Base-by-base conservation (phyloP, 2,329 filamentous ascomycete species). In the Didymella pomorum region DNA sequence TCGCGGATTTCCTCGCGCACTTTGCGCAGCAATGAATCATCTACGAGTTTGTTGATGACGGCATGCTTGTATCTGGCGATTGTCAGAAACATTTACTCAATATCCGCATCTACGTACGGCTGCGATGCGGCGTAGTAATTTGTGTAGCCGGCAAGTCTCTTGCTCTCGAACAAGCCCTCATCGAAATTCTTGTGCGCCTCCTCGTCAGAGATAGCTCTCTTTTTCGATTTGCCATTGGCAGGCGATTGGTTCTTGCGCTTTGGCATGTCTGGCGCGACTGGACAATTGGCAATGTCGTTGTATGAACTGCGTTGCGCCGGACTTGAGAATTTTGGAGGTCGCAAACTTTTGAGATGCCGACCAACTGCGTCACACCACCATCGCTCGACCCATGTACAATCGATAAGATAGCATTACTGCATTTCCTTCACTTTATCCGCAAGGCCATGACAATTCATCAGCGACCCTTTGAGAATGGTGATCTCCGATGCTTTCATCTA, bases 1-100 rank as follows among this genome's bases (percentile, higher is more conserved):
- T 90, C 84, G 77, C 89, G 89, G 77, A 98, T 94, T 80, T 99
- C 95, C 71, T 85, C 81, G 74, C 95, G 93, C 59, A 99, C 95
- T 54, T 86, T 84, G 71, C 93, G 93, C 45, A 99, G 86, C 18
- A 99, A 88, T 46, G 82, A 78, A 69, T 94, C 89, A 78, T 95
- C 83, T 75, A 98, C 89, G 42, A 99, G 82, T 52, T 86, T 82
- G 67, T 87, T 84, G 73, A 99, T 97, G 50, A 99, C 94, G 68
- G 90, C 90, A 77, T 99, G 94, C 76, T 94, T 93, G 83, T 99
- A 99, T 5, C 84, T 87, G 29, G 1, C 60, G 3, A 8, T 11
- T 16, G 23, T 64, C 41, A 70, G 58, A 49, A 11, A 18, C 33
- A 44, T 28, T 18, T 21, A 46, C 28, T 44, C 43, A n/a, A 29